phyloP scores from a whole-genome alignment of 2,329 filamentous ascomycete species.

The Penicillium italicum region DNA sequence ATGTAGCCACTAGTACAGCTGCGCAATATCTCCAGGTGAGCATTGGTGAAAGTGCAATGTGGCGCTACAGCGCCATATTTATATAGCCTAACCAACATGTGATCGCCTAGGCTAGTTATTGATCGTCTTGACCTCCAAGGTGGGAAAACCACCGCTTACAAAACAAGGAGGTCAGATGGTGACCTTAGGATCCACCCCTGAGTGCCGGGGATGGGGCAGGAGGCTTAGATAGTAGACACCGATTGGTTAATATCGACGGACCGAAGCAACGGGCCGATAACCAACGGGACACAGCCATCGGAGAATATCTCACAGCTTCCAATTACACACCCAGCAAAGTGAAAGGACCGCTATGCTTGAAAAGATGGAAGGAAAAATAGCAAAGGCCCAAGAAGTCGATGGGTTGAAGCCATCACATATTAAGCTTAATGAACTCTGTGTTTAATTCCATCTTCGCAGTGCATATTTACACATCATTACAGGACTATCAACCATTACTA shows the following conservation, averaged over 20 bases:
- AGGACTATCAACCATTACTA: too few relatives aligned
- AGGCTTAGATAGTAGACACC: background rate
- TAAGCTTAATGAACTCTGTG: too few relatives aligned
- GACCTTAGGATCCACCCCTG: background rate
- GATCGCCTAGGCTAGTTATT: background rate
- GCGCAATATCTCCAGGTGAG: background rate
- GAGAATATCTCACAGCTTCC: too few relatives aligned
- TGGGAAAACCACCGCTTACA: background rate
- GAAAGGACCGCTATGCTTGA: too few relatives aligned
- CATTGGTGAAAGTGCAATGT: background rate
- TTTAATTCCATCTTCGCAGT: too few relatives aligned
- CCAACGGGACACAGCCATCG: too few relatives aligned
- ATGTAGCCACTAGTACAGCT: background rate
- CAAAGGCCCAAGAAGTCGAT: too few relatives aligned
- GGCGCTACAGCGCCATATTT: background rate
- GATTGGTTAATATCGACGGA: background rate
- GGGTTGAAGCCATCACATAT: too few relatives aligned
- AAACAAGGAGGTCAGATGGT: background rate
- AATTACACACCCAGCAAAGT: too few relatives aligned
- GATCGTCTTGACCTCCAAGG: background rate
- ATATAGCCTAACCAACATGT: background rate
- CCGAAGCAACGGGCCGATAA: background rate
- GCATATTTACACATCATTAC: too few relatives aligned
- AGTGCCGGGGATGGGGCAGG: background rate
- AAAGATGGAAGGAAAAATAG: too few relatives aligned